phyloP scores from a whole-genome alignment of 179 eudicot genomes.

The Beta macrorhiza region DNA sequence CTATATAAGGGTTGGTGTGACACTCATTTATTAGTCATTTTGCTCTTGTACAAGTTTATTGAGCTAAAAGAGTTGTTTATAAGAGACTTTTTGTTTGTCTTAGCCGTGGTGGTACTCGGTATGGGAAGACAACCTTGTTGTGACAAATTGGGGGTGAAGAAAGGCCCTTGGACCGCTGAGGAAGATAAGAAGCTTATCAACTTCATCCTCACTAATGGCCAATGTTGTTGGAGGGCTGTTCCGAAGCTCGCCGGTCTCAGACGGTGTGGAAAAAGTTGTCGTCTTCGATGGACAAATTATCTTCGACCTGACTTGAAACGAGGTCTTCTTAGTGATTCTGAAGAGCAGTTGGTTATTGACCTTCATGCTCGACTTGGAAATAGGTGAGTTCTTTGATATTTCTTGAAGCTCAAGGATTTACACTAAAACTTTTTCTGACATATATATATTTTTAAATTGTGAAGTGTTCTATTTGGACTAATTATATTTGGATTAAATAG shows the following conservation, averaged over 20 bases:
- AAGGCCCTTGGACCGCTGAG: constrained; percentile 98
- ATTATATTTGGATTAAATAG: background rate
- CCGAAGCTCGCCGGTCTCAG: constrained; percentile 81
- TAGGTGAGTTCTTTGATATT: constrained; percentile 35
- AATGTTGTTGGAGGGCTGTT: constrained; percentile 95
- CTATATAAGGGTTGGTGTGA: constrained; percentile 38
- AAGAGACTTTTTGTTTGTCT: background rate
- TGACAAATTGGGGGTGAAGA: constrained; percentile 90
- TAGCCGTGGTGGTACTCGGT: background rate
- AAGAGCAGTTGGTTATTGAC: constrained; percentile 83
- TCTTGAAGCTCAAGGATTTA: background rate
- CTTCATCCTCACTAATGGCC: constrained; percentile 82
- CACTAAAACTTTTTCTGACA: background rate
- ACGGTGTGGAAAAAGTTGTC: constrained; percentile 89
- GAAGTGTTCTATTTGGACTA: background rate
- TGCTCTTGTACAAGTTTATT: background rate
- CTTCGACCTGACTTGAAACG: constrained; percentile 87
- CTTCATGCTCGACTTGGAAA: constrained; percentile 93
- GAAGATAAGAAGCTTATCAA: constrained; percentile 90
- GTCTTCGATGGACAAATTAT: constrained; percentile 91
- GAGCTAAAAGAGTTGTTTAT: background rate
- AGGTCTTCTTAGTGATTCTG: constrained; percentile 71
- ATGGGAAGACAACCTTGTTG: constrained; percentile 98
- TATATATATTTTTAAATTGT: too few relatives aligned
- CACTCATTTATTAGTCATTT: constrained; percentile 26